phyloP scores from a whole-genome alignment of 2,329 filamentous ascomycete species.

The Meredithiella fracta region DNA sequence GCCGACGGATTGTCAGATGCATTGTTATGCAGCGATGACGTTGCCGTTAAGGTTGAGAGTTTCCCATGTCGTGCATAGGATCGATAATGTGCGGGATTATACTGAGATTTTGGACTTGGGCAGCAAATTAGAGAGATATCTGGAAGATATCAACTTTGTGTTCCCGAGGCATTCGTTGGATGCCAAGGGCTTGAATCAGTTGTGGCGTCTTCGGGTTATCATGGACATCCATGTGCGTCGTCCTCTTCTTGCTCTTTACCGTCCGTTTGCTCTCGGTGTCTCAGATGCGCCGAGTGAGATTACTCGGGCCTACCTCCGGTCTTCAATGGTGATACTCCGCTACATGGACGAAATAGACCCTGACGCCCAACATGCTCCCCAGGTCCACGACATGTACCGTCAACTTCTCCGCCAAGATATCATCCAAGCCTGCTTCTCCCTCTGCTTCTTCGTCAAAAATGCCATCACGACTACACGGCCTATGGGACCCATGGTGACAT shows the following conservation, averaged over 20 bases:
- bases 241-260: constrained; percentile 35
- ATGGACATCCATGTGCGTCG: constrained; percentile 39
- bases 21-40: constrained; percentile 36
- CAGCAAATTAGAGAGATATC: constrained; percentile 34
- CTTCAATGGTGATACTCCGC: constrained; percentile 37
- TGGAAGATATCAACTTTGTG: constrained; percentile 38
- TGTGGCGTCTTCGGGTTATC: constrained; percentile 34
- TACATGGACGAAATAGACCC: constrained; percentile 39
- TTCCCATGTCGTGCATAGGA: constrained; percentile 32
- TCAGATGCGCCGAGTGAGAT: constrained; percentile 34
- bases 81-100: constrained; percentile 37
- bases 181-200: constrained; percentile 29
- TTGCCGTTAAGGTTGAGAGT: constrained; percentile 33
- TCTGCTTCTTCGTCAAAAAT: constrained; percentile 36
- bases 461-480: constrained; percentile 6
- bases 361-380: constrained; percentile 28
- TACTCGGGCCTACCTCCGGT: constrained; percentile 34
- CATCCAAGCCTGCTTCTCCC: constrained; percentile 36
- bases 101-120: constrained; percentile 36
- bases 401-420: constrained; percentile 37
- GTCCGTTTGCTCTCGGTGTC: constrained; percentile 37
- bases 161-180: constrained; percentile 31
- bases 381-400: constrained; percentile 36
- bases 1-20: constrained; percentile 35
- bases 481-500: not conserved